Evolutionary conservation across 805 yeast genomes (phyloP).

Genomic region (Lipomyces chichibuensis): DNA sequence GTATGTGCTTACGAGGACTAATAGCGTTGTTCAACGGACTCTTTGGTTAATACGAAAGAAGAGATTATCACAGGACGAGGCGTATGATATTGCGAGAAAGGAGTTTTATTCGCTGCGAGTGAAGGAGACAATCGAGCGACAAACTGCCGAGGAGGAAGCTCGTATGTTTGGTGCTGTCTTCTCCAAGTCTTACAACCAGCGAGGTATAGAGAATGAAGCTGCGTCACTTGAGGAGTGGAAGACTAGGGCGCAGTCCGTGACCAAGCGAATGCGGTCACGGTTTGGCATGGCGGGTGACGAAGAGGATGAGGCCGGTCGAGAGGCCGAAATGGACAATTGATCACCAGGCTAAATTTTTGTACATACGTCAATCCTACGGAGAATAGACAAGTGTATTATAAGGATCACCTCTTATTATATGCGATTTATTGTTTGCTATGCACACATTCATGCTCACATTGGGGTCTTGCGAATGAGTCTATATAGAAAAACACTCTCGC

Average conservation of each 20-base stretch:
- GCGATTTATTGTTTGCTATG: not conserved
- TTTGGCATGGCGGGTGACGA: slow-evolving; percentile 9
- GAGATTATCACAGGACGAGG: slow-evolving; percentile 43
- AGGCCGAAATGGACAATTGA: not conserved
- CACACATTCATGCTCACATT: not conserved
- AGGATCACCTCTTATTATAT: not conserved
- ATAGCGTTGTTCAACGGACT: slow-evolving; percentile 71
- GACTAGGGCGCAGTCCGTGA: slow-evolving; percentile 39
- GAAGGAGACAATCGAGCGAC: slow-evolving; percentile 74
- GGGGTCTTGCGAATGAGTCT: slow-evolving; percentile 20
- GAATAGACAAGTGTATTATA: slow-evolving; percentile 2
- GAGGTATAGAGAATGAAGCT: slow-evolving; percentile 74
- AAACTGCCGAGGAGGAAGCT: slow-evolving; percentile 79
- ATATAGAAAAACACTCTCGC: slow-evolving; percentile 27
- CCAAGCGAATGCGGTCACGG: slow-evolving; percentile 1
- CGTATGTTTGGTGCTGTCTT: slow-evolving; percentile 81
- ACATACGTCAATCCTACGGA: not conserved
- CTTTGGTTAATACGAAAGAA: slow-evolving; percentile 54
- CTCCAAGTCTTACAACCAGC: slow-evolving; percentile 62
- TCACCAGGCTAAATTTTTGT: not conserved
- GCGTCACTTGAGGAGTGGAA: slow-evolving; percentile 70
- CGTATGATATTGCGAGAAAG: slow-evolving; percentile 82
- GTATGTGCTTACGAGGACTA: slow-evolving; percentile 3
- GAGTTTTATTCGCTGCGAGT: slow-evolving; percentile 88
- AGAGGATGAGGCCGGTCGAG: not conserved